These are phyloP conservation scores for Penicillium concentricum DNA, from an alignment of 2,329 filamentous ascomycete genomes.

Conservation along the genomic window DNA sequence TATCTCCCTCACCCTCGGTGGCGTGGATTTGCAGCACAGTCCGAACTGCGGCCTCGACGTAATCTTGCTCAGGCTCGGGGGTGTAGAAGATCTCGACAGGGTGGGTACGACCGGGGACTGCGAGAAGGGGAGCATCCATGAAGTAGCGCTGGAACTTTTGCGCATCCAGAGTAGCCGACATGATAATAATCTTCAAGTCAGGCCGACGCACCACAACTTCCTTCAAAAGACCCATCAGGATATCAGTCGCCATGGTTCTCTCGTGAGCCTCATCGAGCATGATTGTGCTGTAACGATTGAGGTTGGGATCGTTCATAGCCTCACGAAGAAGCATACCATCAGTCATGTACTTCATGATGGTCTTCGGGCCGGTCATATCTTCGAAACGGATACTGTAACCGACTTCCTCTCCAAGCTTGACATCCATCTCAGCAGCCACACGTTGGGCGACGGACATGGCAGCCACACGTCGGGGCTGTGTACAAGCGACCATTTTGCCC, in stretches of 20 bases:
- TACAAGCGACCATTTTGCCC: slow-evolving; percentile 92
- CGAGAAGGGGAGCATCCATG: slow-evolving; percentile 86
- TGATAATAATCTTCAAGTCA: slow-evolving; percentile 97
- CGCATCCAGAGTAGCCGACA: slow-evolving; percentile 95
- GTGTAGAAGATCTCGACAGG: slow-evolving; percentile 99
- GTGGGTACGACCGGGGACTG: slow-evolving; percentile 91
- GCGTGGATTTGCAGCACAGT: slow-evolving; percentile 97
- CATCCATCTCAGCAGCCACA: slow-evolving; percentile 96
- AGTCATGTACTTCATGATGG: slow-evolving; percentile 98
- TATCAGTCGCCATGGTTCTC: slow-evolving; percentile 93
- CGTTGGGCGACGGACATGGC: slow-evolving; percentile 98
- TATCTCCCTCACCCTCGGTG: slow-evolving; percentile 86
- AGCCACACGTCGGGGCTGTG: slow-evolving; percentile 93
- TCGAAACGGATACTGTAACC: slow-evolving; percentile 99
- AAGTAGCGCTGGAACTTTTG: slow-evolving; percentile 99
- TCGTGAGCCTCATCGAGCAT: slow-evolving; percentile 99
- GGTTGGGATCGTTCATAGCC: slow-evolving; percentile 91
- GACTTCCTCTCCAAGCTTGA: slow-evolving; percentile 87
- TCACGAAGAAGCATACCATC: slow-evolving; percentile 97
- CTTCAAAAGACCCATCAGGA: slow-evolving; percentile 94
- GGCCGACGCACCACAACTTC: slow-evolving; percentile 77
- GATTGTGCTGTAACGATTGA: slow-evolving; percentile 92
- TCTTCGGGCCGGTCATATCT: slow-evolving; percentile 84
- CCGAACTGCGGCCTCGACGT: slow-evolving; percentile 89
- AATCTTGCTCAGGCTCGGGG: slow-evolving; percentile 91